Evolutionary conservation across 1,284 basidiomycete genomes (phyloP), one percentile per base, ranked within the genome.

Genomic region (Ganoderma meredithae): DNA sequence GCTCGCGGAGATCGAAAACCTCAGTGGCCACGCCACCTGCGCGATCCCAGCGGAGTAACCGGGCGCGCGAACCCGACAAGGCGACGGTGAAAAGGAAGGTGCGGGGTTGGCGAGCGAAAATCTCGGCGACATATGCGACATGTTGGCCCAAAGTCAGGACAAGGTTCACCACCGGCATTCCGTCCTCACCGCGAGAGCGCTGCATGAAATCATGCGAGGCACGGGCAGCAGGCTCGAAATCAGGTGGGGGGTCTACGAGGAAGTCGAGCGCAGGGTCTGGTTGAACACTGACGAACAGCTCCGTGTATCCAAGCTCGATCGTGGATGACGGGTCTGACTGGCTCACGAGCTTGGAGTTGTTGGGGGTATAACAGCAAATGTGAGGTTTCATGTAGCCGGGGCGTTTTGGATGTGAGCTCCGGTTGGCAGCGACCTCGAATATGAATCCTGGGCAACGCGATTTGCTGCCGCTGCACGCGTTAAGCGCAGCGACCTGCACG

Each of bases 21-120:
- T 69, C 64, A 9, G 75, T 74, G 39, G 80, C 77, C 33, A 80
- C 68, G 3, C 67, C 72, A 2, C 77, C 79, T 0, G 76, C 69
- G 13, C 76, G 75, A 63, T 80, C 79, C 73, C 77, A 77, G 13
- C 76, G 74, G 27, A 78, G 47, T 47, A 80, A 67, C 0, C 79
- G 73, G 5, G 73, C 76, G 55, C 49, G 63, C 0, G 66, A 64
- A 6, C 75, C 72, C 25, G 47, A 67, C 4, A 80, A 67, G 62
- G 73, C 71, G 22, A 78, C 60, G 2, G 77, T 69, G 66, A 80
- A 80, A 27, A 73, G 15, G 55, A 62, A 70, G 1, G 59, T 17
- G 22, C 68, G 70, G 13, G 52, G 60, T 55, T 69, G 70, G 2
- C 68, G 62, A 9, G 68, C 68, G 53, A 60, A 39, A 12, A 69